Percentiles rank a stretch among this genome's conserved stretches.
These are phyloP conservation scores for Ogataea polymorpha DNA, from an alignment of 805 yeast species.

Conservation along the genomic window DNA sequence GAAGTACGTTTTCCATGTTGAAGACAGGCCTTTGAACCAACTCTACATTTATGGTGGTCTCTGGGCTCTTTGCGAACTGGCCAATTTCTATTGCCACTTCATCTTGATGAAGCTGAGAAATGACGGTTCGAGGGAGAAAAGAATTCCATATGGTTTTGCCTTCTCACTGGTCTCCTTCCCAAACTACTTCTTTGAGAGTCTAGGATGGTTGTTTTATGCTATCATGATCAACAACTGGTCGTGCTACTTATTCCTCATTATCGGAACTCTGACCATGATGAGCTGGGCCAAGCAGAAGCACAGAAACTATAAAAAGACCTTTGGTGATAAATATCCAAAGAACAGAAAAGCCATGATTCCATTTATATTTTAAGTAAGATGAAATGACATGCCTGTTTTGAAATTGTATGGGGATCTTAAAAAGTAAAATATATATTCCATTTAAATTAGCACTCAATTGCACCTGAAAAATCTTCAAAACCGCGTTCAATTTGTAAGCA, in stretches of 20 bases:
- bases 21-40: constrained; percentile 34
- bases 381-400: not conserved
- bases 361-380: constrained; percentile 46
- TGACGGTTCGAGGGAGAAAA: constrained; percentile 55
- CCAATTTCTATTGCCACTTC: constrained; percentile 71
- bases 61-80: constrained; percentile 61
- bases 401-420: constrained; percentile 2
- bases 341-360: constrained; percentile 81
- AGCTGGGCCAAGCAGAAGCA: constrained; percentile 91
- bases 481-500: not conserved
- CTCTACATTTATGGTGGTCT: constrained; percentile 37
- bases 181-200: constrained; percentile 84
- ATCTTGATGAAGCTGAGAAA: constrained; percentile 59
- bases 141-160: constrained; percentile 80
- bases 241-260: constrained; percentile 64
- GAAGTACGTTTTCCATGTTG: constrained; percentile 42
- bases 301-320: constrained; percentile 58
- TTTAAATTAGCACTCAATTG: not conserved
- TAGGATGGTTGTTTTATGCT: constrained; percentile 71
- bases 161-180: constrained; percentile 85
- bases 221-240: constrained; percentile 75
- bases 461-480: not conserved
- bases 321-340: constrained; percentile 77
- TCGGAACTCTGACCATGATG: constrained; percentile 81
- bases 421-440: not conserved